Base-by-base conservation (phyloP, 495 filamentous ascomycete species). In the Neurospora pannonica region DNA sequence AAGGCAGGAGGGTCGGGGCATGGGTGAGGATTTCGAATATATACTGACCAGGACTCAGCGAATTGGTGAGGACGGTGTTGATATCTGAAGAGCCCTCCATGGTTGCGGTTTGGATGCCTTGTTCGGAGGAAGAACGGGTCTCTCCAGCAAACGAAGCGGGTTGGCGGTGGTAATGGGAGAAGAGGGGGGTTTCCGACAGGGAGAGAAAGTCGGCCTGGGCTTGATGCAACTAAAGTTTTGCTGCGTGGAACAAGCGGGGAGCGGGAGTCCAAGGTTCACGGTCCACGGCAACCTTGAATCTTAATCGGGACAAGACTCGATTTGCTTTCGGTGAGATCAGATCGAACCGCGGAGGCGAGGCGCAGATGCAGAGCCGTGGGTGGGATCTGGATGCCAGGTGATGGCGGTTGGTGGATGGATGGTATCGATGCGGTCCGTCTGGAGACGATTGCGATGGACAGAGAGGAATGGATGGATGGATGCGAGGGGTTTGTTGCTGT, bases 11-110 rank as follows among this genome's bases (percentile, higher is more conserved):
- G 28, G 76, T 69, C 9, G 38, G 46, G 73, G 75, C 69, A 75
- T 72, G 74, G 6, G 67, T 54, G 72, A 75, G 17, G 40, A 70
- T 72, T 71, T 19, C n/a, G 40, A 70, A 70, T 34, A 67, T 75
- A 73, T 74, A 85, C 90, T 79, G 85, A 97, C 94, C 94, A 82
- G 92, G 89, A 79, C 94, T 94, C 83, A 97, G 88, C 81, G 95
- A 97, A 87, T 93, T 92, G 82, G 92, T 90, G 86, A 98, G 91
- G 85, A 98, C 93, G 76, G 81, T 82, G 79, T 86, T 86, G 82
- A 87, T 87, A 79, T 86, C 85, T 78, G 84, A 80, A 81, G 83
- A 80, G 77, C 80, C 85, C 82, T 82, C 85, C 85, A 87, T 87
- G 76, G 75, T 82, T 76, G 76, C 78, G 75, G 74, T 78, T 76